phyloP scores from a whole-genome alignment of 495 filamentous ascomycete genomes.

The Penicillium egyptiacum region DNA sequence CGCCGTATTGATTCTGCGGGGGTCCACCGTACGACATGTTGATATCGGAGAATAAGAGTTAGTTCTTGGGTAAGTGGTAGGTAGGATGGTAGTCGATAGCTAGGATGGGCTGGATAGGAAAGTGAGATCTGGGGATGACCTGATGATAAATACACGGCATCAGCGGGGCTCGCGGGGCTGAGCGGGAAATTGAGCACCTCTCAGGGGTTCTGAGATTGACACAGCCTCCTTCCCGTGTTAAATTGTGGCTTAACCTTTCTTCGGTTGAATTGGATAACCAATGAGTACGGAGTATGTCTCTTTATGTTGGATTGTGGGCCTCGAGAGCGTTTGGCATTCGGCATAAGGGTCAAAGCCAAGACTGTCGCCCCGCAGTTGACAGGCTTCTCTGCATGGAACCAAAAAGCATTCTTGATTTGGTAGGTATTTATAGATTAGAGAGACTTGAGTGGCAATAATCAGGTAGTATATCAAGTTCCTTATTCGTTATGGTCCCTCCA shows the following conservation, averaged over 20 bases:
- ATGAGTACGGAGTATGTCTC: neutral
- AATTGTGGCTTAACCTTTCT: conserved; percentile 5
- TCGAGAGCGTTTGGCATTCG: neutral
- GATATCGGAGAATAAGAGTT: conserved; percentile 2
- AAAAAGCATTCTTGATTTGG: neutral
- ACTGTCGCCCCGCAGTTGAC: neutral
- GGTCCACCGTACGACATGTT: conserved; percentile 24
- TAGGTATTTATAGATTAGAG: neutral
- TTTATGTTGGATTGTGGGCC: neutral
- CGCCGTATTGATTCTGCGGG: conserved; percentile 22
- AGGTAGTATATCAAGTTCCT: neutral
- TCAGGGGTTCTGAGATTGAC: conserved; percentile 8
- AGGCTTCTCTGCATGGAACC: conserved; percentile 5
- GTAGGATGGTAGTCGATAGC: neutral
- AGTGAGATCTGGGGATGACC: neutral
- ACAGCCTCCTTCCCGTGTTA: conserved; percentile 16
- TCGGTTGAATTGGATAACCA: neutral
- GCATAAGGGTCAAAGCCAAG: neutral
- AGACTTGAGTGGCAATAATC: neutral
- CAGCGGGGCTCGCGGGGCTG: conserved; percentile 18
- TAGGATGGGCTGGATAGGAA: neutral
- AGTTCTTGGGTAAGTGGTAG: neutral
- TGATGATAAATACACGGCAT: conserved; percentile 14
- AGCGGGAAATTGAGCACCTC: conserved; percentile 20
- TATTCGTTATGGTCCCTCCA: neutral